Percentiles rank a stretch among this genome's conserved stretches.
These are phyloP conservation scores for Cudoniella acicularis DNA, from an alignment of 495 filamentous ascomycete species.

Conservation along the genomic window DNA sequence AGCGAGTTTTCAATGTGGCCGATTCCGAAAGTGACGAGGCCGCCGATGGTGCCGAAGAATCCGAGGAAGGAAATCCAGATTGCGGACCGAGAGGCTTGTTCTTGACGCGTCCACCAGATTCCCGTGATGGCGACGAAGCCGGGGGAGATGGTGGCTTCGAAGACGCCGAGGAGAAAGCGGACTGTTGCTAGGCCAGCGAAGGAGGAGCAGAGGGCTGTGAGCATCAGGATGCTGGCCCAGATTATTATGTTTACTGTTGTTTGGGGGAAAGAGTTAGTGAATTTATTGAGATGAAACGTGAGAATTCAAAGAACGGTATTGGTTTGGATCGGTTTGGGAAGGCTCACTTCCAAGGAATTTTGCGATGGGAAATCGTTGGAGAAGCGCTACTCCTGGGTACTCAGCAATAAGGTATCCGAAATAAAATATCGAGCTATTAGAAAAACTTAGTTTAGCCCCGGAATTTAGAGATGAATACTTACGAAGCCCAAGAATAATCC, in stretches of 20 bases:
- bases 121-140: slow-evolving; percentile 23
- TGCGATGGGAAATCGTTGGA: slow-evolving; percentile 53
- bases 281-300: no score
- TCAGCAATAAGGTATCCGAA: slow-evolving; percentile 61
- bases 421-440: slow-evolving; percentile 45
- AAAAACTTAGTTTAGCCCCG: slow-evolving; percentile 59
- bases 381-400: slow-evolving; percentile 55
- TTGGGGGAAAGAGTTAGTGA: no score
- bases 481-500: slow-evolving; percentile 49
- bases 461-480: slow-evolving; percentile 59
- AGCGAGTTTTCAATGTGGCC: slow-evolving; percentile 42
- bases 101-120: slow-evolving; percentile 55
- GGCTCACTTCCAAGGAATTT: slow-evolving; percentile 60
- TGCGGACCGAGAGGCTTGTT: slow-evolving; percentile 43
- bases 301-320: no score
- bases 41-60: slow-evolving; percentile 42
- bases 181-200: slow-evolving; percentile 34
- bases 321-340: no score
- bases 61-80: slow-evolving; percentile 38
- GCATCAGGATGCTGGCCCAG: slow-evolving; percentile 53
- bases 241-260: slow-evolving; percentile 52
- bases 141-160: slow-evolving; percentile 24
- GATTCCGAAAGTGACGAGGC: slow-evolving; percentile 50
- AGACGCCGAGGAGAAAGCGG: slow-evolving; percentile 31
- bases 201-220: slow-evolving; percentile 44